Evolutionary conservation across 352 stramenopile genomes (phyloP).

Genomic region (Phytophthora quininea): DNA sequence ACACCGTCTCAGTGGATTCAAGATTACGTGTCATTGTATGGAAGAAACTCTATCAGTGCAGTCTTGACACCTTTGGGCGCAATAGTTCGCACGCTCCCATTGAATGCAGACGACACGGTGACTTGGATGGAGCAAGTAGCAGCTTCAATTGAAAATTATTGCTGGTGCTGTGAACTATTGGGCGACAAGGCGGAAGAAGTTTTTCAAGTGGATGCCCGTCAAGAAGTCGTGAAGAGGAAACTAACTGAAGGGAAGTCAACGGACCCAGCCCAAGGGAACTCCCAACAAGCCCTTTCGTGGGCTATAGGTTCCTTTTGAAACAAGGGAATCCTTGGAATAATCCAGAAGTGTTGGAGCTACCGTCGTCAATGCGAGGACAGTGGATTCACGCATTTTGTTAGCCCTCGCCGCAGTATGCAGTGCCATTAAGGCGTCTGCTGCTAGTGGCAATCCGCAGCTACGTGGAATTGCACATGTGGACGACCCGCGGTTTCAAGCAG

Average conservation of each 20-base stretch:
- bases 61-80: constrained; percentile 48
- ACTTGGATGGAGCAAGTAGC: constrained; percentile 73
- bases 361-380: constrained; percentile 6
- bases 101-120: constrained; percentile 25
- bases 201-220: constrained; percentile 9
- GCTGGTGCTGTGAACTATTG: constrained; percentile 60
- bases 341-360: background rate
- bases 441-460: constrained; percentile 11
- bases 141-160: constrained; percentile 62
- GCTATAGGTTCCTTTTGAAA: constrained; percentile 42
- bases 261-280: constrained; percentile 8
- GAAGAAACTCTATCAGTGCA: background rate
- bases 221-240: constrained; percentile 43
- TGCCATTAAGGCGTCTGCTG: constrained; percentile 30
- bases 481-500: constrained; percentile 21
- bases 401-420: constrained; percentile 33
- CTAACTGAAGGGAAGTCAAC: constrained; percentile 7
- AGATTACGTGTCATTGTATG: constrained; percentile 36
- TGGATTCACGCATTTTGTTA: constrained; percentile 31
- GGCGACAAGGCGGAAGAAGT: constrained; percentile 34
- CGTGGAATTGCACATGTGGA: constrained; percentile 28
- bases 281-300: constrained; percentile 41
- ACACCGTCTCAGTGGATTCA: constrained; percentile 60
- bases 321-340: constrained; percentile 31
- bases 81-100: constrained; percentile 34